Percentiles rank a stretch among this genome's conserved stretches.
phyloP scores from a whole-genome alignment of 2,329 filamentous ascomycete species.

The Neurospora sp. region DNA sequence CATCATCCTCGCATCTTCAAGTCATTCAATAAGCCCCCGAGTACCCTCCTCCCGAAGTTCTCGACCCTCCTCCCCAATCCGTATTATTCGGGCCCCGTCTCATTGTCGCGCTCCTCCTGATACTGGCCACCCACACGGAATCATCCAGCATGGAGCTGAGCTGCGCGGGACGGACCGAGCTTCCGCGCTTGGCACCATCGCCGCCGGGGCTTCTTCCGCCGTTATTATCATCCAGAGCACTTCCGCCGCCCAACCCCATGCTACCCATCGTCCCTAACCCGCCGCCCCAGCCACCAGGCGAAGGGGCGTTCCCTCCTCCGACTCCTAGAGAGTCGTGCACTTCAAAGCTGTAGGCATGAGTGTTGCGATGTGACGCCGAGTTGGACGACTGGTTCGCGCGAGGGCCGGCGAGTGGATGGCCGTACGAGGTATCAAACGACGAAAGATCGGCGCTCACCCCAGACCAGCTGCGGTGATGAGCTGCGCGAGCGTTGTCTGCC shows the following conservation, averaged over 20 bases:
- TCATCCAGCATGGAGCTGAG: constrained; percentile 80
- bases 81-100: constrained; percentile 22
- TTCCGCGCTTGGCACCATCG: constrained; percentile 37
- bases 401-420: constrained; percentile 46
- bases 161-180: constrained; percentile 62
- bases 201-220: constrained; percentile 2
- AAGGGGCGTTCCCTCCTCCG: background rate
- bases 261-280: background rate
- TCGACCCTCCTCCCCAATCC: constrained; percentile 9
- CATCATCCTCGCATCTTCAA: background rate
- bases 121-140: constrained; percentile 88
- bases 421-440: constrained; percentile 30
- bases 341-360: constrained; percentile 50
- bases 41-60: background rate
- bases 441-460: constrained; percentile 33
- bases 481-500: constrained; percentile 20
- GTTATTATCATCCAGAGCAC: constrained; percentile 5
- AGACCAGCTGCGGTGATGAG: constrained; percentile 26
- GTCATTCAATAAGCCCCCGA: constrained; percentile 4
- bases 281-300: background rate
- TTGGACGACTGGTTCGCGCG: constrained; percentile 29
- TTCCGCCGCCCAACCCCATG: constrained; percentile 15
- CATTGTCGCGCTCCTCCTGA: constrained; percentile 74
- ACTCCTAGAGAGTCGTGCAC: constrained; percentile 33
- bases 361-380: constrained; percentile 25